Evolutionary conservation across 2,329 filamentous ascomycete genomes (phyloP), one percentile per base, ranked within the genome.

Genomic region (Fusarium fujikuroi): DNA sequence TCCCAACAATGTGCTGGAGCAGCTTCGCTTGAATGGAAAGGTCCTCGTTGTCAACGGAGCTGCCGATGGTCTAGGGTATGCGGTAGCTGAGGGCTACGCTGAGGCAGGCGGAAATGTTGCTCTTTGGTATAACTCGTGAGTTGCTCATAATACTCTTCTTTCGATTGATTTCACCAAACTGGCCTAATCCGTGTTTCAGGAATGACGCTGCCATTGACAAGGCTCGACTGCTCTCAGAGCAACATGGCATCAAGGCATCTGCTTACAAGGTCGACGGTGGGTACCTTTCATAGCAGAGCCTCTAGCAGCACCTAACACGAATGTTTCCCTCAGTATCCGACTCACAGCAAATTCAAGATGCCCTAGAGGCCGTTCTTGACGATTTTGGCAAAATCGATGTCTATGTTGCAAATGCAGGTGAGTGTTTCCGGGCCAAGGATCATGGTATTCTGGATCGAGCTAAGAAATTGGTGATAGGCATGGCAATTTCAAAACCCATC

Each of bases 401-500:
- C 7, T 78, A 77, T 32, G 64, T 78, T 16, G 76, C 76, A 10
- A 78, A 78, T 23, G 76, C 76, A 21, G 76, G 76, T 76, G 78
- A 47, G 84, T 11, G 4, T 28, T 59, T 50, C 19, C 44, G 25
- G 44, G 25, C 19, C 14, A n/a, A 11, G 9, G 14, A 47, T 47
- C 44, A 47, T 21, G 44, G 19, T 30, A 4, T 30, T 47, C 44
- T 47, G 14, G 19, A 47, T 16, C 30, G 44, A 47, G 44, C 56
- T 59, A n/a, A 59, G 19, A 30, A 19, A 15, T 37, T 16, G 21
- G 19, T 49, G 18, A 10, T 25, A 72, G 69, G 69, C 37, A 72
- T 72, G 68, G 69, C 68, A 9, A 87, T 87, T 36, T 87, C 85
- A 0, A 89, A 90, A 74, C 84, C 87, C 0, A 85, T 90, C 19